Conservation (phyloP, 2,329 filamentous ascomycete genomes). For the Verticillium tricorpus region DNA sequence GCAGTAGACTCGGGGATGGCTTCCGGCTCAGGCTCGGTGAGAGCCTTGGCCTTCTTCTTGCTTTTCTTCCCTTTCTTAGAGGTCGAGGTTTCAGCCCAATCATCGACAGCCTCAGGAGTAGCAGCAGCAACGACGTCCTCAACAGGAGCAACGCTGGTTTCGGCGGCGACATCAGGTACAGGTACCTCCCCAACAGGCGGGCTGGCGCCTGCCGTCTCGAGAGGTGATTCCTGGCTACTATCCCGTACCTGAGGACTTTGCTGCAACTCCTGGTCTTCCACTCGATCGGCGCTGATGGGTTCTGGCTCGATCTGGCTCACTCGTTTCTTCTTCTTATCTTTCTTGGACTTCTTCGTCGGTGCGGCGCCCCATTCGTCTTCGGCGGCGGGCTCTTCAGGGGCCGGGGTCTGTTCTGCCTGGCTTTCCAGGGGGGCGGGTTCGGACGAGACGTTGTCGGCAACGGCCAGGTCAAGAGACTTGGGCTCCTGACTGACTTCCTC, state of each 20-base stretch:
- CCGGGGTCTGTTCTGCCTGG: not conserved
- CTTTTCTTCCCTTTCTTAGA: constrained; percentile 2
- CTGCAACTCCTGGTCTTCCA: constrained; percentile 5
- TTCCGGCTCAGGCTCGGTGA: not conserved
- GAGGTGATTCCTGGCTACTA: constrained; percentile 3
- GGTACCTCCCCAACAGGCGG: not conserved
- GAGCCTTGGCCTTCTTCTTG: constrained; percentile 1
- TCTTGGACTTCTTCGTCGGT: constrained; percentile 12
- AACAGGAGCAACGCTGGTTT: not conserved
- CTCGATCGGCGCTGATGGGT: not conserved
- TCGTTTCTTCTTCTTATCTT: constrained; percentile 14
- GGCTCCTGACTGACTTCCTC: not conserved
- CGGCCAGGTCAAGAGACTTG: not conserved
- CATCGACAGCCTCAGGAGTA: not conserved
- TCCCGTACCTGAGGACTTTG: constrained; percentile 4
- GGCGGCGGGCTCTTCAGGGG: not conserved
- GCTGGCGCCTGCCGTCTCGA: constrained; percentile 1
- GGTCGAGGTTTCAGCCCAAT: not conserved
- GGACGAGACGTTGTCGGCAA: not conserved
- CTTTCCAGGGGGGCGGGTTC: not conserved
- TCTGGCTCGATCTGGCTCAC: constrained; percentile 4
- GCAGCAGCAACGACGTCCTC: not conserved
- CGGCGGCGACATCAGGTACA: not conserved
- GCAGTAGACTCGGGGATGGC: not conserved
- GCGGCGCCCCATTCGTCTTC: not conserved